Percentiles rank a stretch among this genome's conserved stretches.
phyloP scores from a whole-genome alignment of 75 land plant species.

The Sequoiadendron giganteum region DNA sequence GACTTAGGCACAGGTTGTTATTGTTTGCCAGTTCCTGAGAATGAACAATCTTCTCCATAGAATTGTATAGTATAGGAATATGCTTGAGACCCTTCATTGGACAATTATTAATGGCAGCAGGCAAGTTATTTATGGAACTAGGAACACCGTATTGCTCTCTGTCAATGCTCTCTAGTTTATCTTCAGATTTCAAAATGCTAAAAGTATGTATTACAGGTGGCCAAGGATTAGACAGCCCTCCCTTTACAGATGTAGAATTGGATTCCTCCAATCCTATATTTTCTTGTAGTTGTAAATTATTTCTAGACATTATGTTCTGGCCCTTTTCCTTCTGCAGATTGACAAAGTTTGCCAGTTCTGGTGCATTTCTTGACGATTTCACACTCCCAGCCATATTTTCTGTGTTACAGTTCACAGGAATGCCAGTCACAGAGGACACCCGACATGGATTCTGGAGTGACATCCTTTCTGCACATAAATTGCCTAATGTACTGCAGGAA shows the following conservation, averaged over 20 bases:
- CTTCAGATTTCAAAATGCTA: background rate
- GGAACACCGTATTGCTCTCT: background rate
- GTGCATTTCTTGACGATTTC: background rate
- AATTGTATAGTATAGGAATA: background rate
- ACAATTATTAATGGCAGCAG: background rate
- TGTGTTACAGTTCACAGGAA: background rate
- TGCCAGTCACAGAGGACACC: background rate
- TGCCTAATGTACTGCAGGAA: background rate
- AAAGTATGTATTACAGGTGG: constrained; percentile 1
- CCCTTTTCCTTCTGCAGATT: background rate
- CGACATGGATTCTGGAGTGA: background rate
- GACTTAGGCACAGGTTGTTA: background rate
- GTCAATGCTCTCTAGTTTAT: background rate
- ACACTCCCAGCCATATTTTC: background rate
- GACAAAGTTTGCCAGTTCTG: background rate
- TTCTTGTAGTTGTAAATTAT: background rate
- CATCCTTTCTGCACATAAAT: background rate
- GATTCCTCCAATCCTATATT: background rate
- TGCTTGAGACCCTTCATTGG: constrained; percentile 13
- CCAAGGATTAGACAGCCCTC: background rate
- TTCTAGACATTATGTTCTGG: background rate
- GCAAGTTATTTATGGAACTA: background rate
- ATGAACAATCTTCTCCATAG: background rate
- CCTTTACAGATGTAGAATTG: background rate
- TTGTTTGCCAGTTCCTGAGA: constrained; percentile 3